Percentiles rank a stretch among this genome's conserved stretches.
Evolutionary conservation across 192 early-diverging fungal species (phyloP).

Genomic region (Gonapodya sp.): DNA sequence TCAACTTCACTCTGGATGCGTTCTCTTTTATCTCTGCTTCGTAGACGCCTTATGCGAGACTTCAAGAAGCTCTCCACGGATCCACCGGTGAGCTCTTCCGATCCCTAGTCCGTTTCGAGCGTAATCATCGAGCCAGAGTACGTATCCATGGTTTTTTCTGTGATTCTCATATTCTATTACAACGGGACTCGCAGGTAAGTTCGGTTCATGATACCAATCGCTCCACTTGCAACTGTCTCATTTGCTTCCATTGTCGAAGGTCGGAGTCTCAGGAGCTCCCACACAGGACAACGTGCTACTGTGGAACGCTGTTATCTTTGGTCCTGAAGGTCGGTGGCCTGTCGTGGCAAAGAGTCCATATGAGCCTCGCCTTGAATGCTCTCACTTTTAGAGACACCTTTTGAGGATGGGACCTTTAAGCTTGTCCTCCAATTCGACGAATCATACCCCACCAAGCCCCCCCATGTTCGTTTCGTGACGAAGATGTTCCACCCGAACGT

Average conservation of each 20-base stretch:
- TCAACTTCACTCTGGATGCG: not conserved
- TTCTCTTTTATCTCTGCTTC: constrained; percentile 51
- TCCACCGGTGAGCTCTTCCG: constrained; percentile 55
- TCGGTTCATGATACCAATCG: too few relatives aligned
- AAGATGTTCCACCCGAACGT: constrained; percentile 99
- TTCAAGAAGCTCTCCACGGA: constrained; percentile 93
- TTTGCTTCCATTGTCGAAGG: too few relatives aligned
- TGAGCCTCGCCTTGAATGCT: not conserved
- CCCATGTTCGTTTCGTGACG: constrained; percentile 84
- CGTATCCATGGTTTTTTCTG: too few relatives aligned
- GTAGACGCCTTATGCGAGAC: constrained; percentile 93
- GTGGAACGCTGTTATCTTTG: constrained; percentile 99
- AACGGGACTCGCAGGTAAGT: too few relatives aligned
- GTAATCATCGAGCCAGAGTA: too few relatives aligned
- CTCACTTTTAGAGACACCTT: constrained; percentile 67
- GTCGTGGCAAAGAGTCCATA: not conserved
- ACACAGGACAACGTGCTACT: constrained; percentile 93
- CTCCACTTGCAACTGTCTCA: too few relatives aligned
- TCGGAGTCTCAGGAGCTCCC: constrained; percentile 75
- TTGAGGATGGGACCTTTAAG: constrained; percentile 97
- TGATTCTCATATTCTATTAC: too few relatives aligned
- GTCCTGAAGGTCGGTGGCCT: constrained; percentile 44
- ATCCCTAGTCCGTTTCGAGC: too few relatives aligned
- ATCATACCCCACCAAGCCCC: constrained; percentile 95
- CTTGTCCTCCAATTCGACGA: constrained; percentile 91